phyloP scores from a whole-genome alignment of 148 eudicot species.

The Persicaria tinctoria region DNA sequence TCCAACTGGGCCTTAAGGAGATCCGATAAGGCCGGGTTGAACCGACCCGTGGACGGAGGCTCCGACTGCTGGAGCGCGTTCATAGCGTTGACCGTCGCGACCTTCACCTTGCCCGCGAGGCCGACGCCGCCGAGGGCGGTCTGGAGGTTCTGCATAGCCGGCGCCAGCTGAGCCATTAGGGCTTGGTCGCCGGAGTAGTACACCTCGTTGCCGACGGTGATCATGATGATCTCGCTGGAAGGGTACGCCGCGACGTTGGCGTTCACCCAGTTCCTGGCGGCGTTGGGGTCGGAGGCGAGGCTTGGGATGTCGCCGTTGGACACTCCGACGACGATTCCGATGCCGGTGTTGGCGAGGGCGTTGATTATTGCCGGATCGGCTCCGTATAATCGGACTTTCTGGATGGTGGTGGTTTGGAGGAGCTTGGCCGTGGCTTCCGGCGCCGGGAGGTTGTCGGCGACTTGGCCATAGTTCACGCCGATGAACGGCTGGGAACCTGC shows the following conservation, averaged over 20 bases:
- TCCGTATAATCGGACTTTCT: slow-evolving; percentile 41
- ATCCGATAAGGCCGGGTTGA: slow-evolving; percentile 27
- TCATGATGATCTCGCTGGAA: slow-evolving; percentile 30
- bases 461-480: slow-evolving; percentile 55
- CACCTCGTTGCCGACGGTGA: slow-evolving; percentile 56
- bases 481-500: slow-evolving; percentile 38
- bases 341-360: slow-evolving; percentile 37
- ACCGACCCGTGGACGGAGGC: slow-evolving; percentile 45
- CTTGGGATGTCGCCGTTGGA: slow-evolving; percentile 45
- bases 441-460: slow-evolving; percentile 59
- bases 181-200: slow-evolving; percentile 30
- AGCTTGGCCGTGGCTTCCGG: slow-evolving; percentile 33
- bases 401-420: slow-evolving; percentile 34
- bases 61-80: slow-evolving; percentile 34
- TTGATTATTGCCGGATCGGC: slow-evolving; percentile 41
- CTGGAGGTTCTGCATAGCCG: slow-evolving; percentile 42
- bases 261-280: slow-evolving; percentile 34
- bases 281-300: slow-evolving; percentile 32
- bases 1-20: slow-evolving; percentile 30
- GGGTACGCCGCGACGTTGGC: slow-evolving; percentile 42
- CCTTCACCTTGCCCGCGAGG: slow-evolving; percentile 36
- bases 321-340: slow-evolving; percentile 40
- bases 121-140: slow-evolving; percentile 26
- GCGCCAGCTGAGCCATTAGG: slow-evolving; percentile 33
- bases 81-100: slow-evolving; percentile 52